phyloP scores from a whole-genome alignment of 805 yeast species.

The Yarrowia sp. region DNA sequence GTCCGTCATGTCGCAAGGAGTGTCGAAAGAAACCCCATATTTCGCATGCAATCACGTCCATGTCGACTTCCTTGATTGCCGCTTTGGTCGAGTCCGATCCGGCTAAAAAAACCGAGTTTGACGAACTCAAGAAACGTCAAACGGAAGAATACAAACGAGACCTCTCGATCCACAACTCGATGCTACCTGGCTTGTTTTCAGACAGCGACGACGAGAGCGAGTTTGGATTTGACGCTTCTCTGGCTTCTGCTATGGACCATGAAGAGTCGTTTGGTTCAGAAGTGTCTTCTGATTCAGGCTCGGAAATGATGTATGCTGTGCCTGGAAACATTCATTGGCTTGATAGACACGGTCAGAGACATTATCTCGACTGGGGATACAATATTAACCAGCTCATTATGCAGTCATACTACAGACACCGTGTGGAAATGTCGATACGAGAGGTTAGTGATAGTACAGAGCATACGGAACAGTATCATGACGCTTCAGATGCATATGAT shows the following conservation, averaged over 20 bases:
- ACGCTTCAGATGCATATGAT: not conserved
- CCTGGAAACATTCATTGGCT: not conserved
- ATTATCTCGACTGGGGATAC: not conserved
- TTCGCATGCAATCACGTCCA: not conserved
- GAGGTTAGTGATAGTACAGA: not conserved
- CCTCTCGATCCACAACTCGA: not conserved
- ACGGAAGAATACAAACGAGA: slow-evolving; percentile 4
- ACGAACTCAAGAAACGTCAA: not conserved
- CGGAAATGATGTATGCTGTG: not conserved
- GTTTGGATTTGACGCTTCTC: not conserved
- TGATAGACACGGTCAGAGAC: not conserved
- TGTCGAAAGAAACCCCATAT: not conserved
- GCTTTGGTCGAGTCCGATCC: not conserved
- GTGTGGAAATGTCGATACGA: not conserved
- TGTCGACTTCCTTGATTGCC: not conserved
- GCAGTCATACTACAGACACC: not conserved
- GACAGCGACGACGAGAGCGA: slow-evolving; percentile 7
- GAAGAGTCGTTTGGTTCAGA: not conserved
- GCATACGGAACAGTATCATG: not conserved
- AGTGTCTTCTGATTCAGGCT: not conserved
- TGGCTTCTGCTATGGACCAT: not conserved
- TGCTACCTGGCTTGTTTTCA: slow-evolving; percentile 10
- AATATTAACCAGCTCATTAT: not conserved
- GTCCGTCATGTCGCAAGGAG: slow-evolving; percentile 33
- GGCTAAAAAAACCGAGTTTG: not conserved